Conservation (phyloP, 1,139 yeast species). For the Sugiyamaella japonica region DNA sequence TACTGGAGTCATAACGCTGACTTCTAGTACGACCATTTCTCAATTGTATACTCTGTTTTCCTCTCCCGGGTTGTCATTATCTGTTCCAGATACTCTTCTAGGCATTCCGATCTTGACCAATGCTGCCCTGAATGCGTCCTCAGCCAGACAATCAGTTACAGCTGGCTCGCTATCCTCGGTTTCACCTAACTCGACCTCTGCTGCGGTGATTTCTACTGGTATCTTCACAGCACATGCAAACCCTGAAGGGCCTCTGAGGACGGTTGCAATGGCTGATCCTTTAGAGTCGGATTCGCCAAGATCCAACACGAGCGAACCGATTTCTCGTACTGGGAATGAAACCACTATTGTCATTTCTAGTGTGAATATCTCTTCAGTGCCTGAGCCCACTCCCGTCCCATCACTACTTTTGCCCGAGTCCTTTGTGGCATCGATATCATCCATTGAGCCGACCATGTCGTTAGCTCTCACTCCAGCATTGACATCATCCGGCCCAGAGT, state of each 20-base stretch:
- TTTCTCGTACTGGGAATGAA: no score
- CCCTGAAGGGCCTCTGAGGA: no score
- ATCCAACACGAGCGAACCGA: no score
- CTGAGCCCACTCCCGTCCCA: no score
- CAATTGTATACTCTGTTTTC: conserved; percentile 10
- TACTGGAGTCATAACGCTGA: neutral
- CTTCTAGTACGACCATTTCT: conserved; percentile 1
- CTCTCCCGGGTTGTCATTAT: conserved; percentile 2
- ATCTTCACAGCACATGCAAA: no score
- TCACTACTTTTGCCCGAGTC: neutral
- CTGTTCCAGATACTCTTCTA: conserved; percentile 8
- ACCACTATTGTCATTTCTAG: neutral
- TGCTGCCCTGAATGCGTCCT: neutral
- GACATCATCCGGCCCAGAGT: no score
- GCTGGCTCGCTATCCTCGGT: neutral
- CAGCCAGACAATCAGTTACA: neutral
- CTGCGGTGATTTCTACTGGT: no score
- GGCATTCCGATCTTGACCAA: conserved; percentile 9
- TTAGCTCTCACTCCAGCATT: no score
- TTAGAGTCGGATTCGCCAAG: no score
- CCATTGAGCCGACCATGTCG: no score
- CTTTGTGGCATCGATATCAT: neutral
- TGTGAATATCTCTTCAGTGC: neutral
- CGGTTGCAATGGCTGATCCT: no score
- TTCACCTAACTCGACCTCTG: neutral